phyloP scores from a whole-genome alignment of 495 filamentous ascomycete genomes.

The Aspergillus nidulans region DNA sequence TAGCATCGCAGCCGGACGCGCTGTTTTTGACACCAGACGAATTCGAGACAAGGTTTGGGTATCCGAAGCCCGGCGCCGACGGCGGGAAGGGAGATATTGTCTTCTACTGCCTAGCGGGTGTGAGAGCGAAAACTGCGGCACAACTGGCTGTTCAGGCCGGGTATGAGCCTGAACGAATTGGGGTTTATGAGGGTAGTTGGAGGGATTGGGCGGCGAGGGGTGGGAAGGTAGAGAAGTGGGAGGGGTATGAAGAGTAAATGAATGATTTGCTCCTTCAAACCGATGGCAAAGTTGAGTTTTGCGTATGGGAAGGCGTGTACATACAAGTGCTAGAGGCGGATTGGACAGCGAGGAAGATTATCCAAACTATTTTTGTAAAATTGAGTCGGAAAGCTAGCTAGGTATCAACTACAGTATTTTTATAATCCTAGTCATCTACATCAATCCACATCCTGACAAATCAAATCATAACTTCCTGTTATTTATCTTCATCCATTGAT shows the following conservation, averaged over 20 bases:
- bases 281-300: no score
- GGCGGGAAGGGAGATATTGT: constrained; percentile 46
- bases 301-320: no score
- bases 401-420: constrained; percentile 4
- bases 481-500: not conserved
- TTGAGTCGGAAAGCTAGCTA: constrained; percentile 1
- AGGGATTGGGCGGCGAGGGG: constrained; percentile 75
- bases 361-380: constrained; percentile 1
- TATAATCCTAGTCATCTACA: not conserved
- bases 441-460: not conserved
- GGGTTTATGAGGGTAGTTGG: constrained; percentile 88
- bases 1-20: constrained; percentile 70
- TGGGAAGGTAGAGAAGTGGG: constrained; percentile 54
- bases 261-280: not conserved
- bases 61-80: constrained; percentile 35
- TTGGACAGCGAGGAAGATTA: not conserved
- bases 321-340: not conserved
- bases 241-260: constrained; percentile 22
- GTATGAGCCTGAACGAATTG: constrained; percentile 63
- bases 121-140: constrained; percentile 76
- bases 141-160: constrained; percentile 72
- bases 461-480: not conserved
- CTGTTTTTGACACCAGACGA: constrained; percentile 69
- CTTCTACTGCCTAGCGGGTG: constrained; percentile 91
- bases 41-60: constrained; percentile 56